Evolutionary conservation across 768 basidiomycete genomes (phyloP), one percentile per base, ranked within the genome.

Genomic region (Gloeostereum incarnatum): DNA sequence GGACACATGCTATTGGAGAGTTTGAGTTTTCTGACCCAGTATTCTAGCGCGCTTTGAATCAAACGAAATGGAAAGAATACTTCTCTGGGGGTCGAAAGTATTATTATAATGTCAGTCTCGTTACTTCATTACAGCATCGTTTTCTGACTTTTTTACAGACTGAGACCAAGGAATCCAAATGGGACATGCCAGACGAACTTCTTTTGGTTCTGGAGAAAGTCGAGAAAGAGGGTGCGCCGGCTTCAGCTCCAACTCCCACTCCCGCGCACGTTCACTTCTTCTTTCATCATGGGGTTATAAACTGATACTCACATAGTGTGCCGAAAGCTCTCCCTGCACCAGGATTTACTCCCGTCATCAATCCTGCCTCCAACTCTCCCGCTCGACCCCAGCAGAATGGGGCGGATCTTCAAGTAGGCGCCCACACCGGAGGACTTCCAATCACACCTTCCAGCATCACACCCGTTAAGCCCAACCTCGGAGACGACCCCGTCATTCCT

Each of bases 1-100:
- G 66, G 42, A 29, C 24, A 33, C 24, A 35, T 42, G 40, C 25
- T 35, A 22, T 49, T 38, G 32, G n/a, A n/a, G n/a, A n/a, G n/a
- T 41, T 38, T 14, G 19, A 20, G 31, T 30, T 19, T 24, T 21
- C 38, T 44, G 32, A 47, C 36, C 46, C 36, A 45, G n/a, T 47
- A 39, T 30, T 45, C 30, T 39, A 93, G 86, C 78, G 81, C 52
- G 91, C 91, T n/a, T 63, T 97, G 35, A 79, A 73, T 22, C 69
- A 89, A 58, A 96, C 93, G 9, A 75, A 78, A 60, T 98, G 93
- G 93, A 96, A 94, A 54, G 90, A 96, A 58, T 99, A 97, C 56
- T 86, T 88, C 47, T 87, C 88, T 2, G 85, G 86, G 36, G 91
- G 89, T 20, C 64, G 90, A 48, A 91, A 91, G 53, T 92, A 92